Base-by-base conservation (phyloP, 169 alveolate genomes). In the Cryptosporidium ryanae region DNA sequence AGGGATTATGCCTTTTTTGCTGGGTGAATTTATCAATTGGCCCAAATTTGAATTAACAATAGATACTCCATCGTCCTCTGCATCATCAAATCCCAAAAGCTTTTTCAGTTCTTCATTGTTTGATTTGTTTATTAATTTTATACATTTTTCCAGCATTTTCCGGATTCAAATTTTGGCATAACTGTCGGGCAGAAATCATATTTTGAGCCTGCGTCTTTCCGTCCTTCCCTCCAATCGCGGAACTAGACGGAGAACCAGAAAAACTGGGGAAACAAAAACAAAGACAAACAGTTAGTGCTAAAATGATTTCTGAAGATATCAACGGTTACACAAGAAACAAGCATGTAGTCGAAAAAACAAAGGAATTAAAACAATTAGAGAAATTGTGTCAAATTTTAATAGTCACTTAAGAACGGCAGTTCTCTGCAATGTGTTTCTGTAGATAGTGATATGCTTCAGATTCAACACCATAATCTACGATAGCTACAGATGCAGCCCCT, bases 401-500 rank as follows among this genome's bases (percentile, higher is more conserved):
- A 76, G 59, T 23, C 57, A 71, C 57, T 25, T 61, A 76, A 31
- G 87, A 59, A 61, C 71, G 87, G 59, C 87, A 76, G 49, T 90
- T 92, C 81, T 92, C 92, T 66, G 87, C 87, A 38, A 93, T 93
- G 92, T 96, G 96, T 71, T 92, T 92, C 81, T 94, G 93, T 63
- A 97, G 93, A 91, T 91, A 97, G 66, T 91, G 95, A 87, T 93
- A 93, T 65, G 96, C 98, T 81, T 95, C 98, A 57, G 98, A 94
- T 70, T 96, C 97, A 90, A 96, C 99, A 82, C 99, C 99, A 92
- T 92, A 96, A 94, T 95, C 97, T 71, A 94, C 94, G 66, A 97
- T 92, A 76, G 99, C 98, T 64, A 95, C 99, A 66, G 98, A 95
- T 64, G 98, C 95, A 64, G 99, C 98, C 29, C 99, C 99, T 43